Evolutionary conservation across 129 eudicot genomes (phyloP).

Genomic region (Glebionis coronaria): DNA sequence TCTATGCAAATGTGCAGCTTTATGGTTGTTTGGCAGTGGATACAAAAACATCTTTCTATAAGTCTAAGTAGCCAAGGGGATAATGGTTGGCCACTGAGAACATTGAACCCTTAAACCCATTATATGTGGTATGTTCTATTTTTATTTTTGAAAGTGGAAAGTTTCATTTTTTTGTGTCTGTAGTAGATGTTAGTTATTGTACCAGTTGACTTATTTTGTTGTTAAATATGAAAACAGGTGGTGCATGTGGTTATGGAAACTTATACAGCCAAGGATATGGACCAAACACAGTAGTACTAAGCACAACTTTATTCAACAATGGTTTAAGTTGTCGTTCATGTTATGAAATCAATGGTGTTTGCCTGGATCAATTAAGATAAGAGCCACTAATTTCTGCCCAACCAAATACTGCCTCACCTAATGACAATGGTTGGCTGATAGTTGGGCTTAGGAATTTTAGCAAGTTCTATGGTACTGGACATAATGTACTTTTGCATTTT

Average conservation of each 20-base stretch:
- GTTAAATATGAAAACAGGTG: slow-evolving; percentile 25
- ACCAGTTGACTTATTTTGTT: background rate
- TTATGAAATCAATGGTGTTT: slow-evolving; percentile 57
- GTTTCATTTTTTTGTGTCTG: too few species aligned
- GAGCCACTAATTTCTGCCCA: slow-evolving; percentile 67
- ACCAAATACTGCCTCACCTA: slow-evolving; percentile 54
- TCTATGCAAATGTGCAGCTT: too few species aligned
- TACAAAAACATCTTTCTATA: too few species aligned
- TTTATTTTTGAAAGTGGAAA: background rate
- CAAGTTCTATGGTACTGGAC: too few species aligned
- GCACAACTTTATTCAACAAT: slow-evolving; percentile 56
- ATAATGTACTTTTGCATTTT: too few species aligned
- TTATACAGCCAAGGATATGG: slow-evolving; percentile 54
- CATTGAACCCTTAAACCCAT: too few species aligned
- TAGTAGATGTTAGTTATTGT: too few species aligned
- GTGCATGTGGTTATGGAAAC: slow-evolving; percentile 68
- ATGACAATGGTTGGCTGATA: slow-evolving; percentile 42
- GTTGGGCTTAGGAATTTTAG: too few species aligned
- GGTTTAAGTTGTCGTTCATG: slow-evolving; percentile 66
- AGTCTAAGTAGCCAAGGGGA: too few species aligned
- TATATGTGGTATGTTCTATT: background rate
- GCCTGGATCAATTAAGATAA: slow-evolving; percentile 45
- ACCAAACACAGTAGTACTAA: slow-evolving; percentile 48
- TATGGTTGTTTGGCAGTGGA: too few species aligned
- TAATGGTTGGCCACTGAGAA: too few species aligned